Percentiles rank a stretch among this genome's conserved stretches.
phyloP scores from a whole-genome alignment of 768 basidiomycete genomes.

The Kwoniella heveanensis region DNA sequence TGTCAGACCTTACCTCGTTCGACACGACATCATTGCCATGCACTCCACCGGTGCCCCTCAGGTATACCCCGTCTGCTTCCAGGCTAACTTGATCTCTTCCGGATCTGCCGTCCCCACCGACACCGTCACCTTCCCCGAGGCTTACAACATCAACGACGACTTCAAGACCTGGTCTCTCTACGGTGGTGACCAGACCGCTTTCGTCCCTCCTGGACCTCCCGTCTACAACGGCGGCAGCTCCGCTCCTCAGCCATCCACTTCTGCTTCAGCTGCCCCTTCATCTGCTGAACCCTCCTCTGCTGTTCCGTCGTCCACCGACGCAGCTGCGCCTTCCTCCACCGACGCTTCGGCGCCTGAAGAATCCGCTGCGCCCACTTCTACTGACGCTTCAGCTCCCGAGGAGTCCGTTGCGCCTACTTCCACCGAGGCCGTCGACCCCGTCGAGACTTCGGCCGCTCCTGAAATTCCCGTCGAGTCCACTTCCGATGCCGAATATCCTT shows the following conservation, averaged over 20 bases:
- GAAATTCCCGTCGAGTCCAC: background rate
- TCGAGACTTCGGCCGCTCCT: constrained; percentile 1
- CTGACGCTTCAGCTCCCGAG: constrained; percentile 1
- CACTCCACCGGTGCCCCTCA: constrained; percentile 28
- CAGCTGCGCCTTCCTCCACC: constrained; percentile 3
- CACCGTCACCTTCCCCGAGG: constrained; percentile 27
- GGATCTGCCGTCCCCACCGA: constrained; percentile 21
- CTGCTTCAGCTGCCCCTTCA: constrained; percentile 16
- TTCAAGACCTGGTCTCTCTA: constrained; percentile 12
- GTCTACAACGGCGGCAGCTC: constrained; percentile 17
- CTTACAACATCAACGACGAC: constrained; percentile 20
- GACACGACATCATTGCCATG: constrained; percentile 32
- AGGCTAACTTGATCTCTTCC: constrained; percentile 23
- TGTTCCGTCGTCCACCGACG: constrained; percentile 1
- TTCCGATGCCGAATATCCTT: background rate
- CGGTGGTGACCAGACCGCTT: constrained; percentile 11
- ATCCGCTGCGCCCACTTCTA: constrained; percentile 2
- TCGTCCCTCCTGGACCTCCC: constrained; percentile 24
- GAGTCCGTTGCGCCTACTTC: constrained; percentile 2
- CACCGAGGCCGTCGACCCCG: constrained; percentile 4
- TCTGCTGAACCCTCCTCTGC: constrained; percentile 5
- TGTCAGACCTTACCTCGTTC: constrained; percentile 20
- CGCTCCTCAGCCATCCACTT: background rate
- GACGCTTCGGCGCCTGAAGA: background rate
- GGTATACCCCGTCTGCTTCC: constrained; percentile 31